Conservation (phyloP, 2,329 filamentous ascomycete species). For the Colletotrichum chlorophyti region DNA sequence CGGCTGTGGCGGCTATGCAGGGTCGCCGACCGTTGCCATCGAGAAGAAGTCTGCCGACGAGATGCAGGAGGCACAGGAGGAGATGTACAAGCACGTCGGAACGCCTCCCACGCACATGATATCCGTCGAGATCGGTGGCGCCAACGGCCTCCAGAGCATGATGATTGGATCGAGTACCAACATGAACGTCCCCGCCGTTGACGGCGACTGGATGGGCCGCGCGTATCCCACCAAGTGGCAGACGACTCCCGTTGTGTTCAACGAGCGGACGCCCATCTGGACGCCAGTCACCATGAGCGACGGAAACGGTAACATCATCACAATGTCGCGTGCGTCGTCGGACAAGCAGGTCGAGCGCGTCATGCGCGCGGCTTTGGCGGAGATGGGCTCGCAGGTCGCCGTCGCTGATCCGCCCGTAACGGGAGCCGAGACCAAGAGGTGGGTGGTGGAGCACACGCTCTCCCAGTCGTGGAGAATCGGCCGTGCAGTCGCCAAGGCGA, state of each 20-base stretch:
- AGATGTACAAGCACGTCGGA: slow-evolving; percentile 59
- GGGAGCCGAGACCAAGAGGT: slow-evolving; percentile 55
- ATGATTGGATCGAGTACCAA: slow-evolving; percentile 59
- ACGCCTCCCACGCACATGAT: slow-evolving; percentile 62
- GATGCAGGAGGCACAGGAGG: slow-evolving; percentile 55
- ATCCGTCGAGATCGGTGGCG: slow-evolving; percentile 69
- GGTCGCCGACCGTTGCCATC: slow-evolving; percentile 65
- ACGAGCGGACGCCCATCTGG: slow-evolving; percentile 53
- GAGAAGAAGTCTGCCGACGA: slow-evolving; percentile 67
- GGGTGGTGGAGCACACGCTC: slow-evolving; percentile 59
- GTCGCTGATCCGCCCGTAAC: slow-evolving; percentile 56
- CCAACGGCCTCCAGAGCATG: slow-evolving; percentile 66
- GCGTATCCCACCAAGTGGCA: slow-evolving; percentile 63
- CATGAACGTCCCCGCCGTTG: slow-evolving; percentile 57
- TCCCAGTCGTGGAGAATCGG: slow-evolving; percentile 66
- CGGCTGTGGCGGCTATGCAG: slow-evolving; percentile 63
- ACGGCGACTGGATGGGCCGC: slow-evolving; percentile 63
- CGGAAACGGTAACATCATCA: slow-evolving; percentile 57
- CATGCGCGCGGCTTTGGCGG: slow-evolving; percentile 56
- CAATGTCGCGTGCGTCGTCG: slow-evolving; percentile 55
- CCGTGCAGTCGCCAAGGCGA: slow-evolving; percentile 60
- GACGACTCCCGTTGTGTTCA: slow-evolving; percentile 60
- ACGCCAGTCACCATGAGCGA: slow-evolving; percentile 56
- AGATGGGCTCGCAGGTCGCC: slow-evolving; percentile 62
- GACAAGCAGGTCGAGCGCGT: slow-evolving; percentile 56